Conservation (phyloP, 345 rosid genomes). For the Arabidopsis thaliana region TAIR10.1 NC_003070.9:8684501-8685000, state of each 20-base stretch:
- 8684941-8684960: constrained; percentile 40
- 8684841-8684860: constrained; percentile 44
- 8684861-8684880: constrained; percentile 55
- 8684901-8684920: constrained; percentile 44
- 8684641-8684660: constrained; percentile 35
- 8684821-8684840: constrained; percentile 33
- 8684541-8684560: constrained; percentile 51
- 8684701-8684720: constrained; percentile 65
- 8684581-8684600: constrained; percentile 47
- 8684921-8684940: constrained; percentile 42
- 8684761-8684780: constrained; percentile 37
- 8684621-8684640: constrained; percentile 26
- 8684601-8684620: neutral
- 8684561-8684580: constrained; percentile 80
- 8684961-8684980: constrained; percentile 30
- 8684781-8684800: constrained; percentile 36
- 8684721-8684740: constrained; percentile 55
- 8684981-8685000: neutral
- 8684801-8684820: constrained; percentile 30
- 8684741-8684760: constrained; percentile 40
- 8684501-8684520: constrained; percentile 54
- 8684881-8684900: constrained; percentile 43
- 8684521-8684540: constrained; percentile 40
- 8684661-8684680: constrained; percentile 85
- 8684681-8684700: constrained; percentile 76